These are phyloP conservation scores for Candida hungchunana DNA, from an alignment of 805 yeast genomes.

Conservation along the genomic window DNA sequence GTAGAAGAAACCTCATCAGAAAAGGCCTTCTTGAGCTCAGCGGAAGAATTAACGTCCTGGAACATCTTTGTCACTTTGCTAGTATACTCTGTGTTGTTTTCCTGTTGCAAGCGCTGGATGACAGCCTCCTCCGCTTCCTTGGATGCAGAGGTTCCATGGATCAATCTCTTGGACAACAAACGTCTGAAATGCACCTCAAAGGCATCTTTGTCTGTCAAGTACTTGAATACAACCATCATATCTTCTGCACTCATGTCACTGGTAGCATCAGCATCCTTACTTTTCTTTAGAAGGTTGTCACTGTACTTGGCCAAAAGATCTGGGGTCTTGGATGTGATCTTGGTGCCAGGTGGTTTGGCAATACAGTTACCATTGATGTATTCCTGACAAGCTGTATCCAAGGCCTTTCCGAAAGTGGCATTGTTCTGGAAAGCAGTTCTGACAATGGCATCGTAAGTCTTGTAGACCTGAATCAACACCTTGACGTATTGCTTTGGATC, in stretches of 20 bases:
- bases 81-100: conserved; percentile 89
- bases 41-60: conserved; percentile 83
- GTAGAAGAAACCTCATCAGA: conserved; percentile 43
- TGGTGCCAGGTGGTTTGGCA: conserved; percentile 48
- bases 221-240: conserved; percentile 81
- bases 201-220: conserved; percentile 89
- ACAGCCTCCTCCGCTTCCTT: conserved; percentile 79
- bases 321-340: conserved; percentile 70
- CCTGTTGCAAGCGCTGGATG: conserved; percentile 81
- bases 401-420: conserved; percentile 75
- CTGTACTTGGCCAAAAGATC: conserved; percentile 87
- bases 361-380: conserved; percentile 80
- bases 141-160: conserved; percentile 78
- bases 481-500: conserved; percentile 81
- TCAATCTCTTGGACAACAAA: conserved; percentile 80
- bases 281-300: conserved; percentile 75
- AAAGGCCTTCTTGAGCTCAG: conserved; percentile 62
- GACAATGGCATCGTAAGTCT: conserved; percentile 63
- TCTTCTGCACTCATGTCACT: conserved; percentile 77
- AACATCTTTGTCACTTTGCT: conserved; percentile 94
- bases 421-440: conserved; percentile 64
- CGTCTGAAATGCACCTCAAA: conserved; percentile 93
- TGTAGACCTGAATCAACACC: conserved; percentile 66
- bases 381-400: conserved; percentile 82
- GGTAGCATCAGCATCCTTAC: conserved; percentile 61